Base-by-base conservation (phyloP, 257 asterid genomes). In the Ballota nigra region DNA sequence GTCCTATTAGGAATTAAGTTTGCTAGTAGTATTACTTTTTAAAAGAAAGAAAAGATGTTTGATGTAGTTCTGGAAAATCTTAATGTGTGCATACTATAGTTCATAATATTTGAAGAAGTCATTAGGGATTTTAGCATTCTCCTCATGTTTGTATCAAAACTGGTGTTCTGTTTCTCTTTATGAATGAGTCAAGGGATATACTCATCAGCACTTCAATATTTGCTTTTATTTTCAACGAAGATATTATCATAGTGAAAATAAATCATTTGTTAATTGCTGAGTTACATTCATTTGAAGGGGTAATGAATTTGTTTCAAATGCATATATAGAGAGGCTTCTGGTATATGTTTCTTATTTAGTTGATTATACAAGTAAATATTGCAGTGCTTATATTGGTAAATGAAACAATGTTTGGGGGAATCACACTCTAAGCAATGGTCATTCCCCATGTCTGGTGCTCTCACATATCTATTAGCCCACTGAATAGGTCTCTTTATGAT, bases 371-470 rank as follows among this genome's bases (percentile, higher is more conserved):
- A n/a, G n/a, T n/a, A n/a, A n/a, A 67, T n/a, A n/a, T 29, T 6
- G 12, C 43, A 16, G 18, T 66, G 41, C 26, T 66, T 66, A 66
- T 23, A 11, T 7, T 66, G 28, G n/a, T 16, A 47, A 45, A 31
- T 16, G 45, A 45, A n/a, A 31, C 59, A 33, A 19, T 68, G 19
- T 55, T 2, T 3, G 52, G 52, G 63, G 24, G 6, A 24, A 22
- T 63, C 34, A 40, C 22, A 38, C 22, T 10, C 34, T 63, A 3
- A 63, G 6, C 13, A 22, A 49, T 34, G 51, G 52, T 16, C 9
- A 24, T 66, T 47, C 60, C 60, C 24, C 71, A 43, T 47, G 71
- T 49, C 60, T 49, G 41, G 63, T 51, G 51, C 56, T 66, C 43
- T 36, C 43, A 36, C 55, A 20, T 40, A 38, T 56, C 29, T 12